Evolutionary conservation across 768 basidiomycete genomes (phyloP), one percentile per base, ranked within the genome.

Genomic region (Tubosaeta brunneosetosa): DNA sequence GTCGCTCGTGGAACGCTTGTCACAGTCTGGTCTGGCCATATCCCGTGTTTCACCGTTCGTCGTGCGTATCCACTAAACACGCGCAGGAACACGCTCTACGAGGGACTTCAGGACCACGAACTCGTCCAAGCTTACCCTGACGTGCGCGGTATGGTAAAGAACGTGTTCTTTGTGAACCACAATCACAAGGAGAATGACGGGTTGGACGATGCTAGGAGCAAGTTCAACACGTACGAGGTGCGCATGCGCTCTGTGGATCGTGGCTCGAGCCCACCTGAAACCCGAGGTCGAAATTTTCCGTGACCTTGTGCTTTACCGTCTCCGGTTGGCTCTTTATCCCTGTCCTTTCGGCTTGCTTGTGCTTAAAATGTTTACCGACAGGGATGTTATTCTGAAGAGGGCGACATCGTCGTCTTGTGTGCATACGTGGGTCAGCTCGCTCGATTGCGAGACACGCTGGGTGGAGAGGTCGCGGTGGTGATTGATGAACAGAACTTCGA

Each of bases 1-100:
- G 72, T 87, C 85, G 1, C 72, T 89, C 1, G 88, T 91, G 85
- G 88, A 91, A 57, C 78, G 88, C 13, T 71, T 91, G 9, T 76
- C 85, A 0, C 62, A 57, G 6, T 73, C 73, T 22, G 81, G 82
- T 9, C 62, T 87, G 29, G 66, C 74, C 0, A 88, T 90, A 86
- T 84, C 86, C 2, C 77, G 60, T 43, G 13, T 25, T 0, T 6
- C 9, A 5, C n/a, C 8, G 2, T 34, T 41, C 1, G 4, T 25
- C 1, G 3, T 5, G 16, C 6, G 17, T 10, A 3, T 11, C 29
- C 4, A 22, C 13, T 3, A 31, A 42, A 6, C 8, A 34, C 1
- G 53, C 5, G 25, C 31, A 84, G 82, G 38, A 74, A 74, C 4
- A 83, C 82, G 1, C 72, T 88, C 1, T 89, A 89, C 64, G 80